Evolutionary conservation across 1,284 basidiomycete genomes (phyloP).

Genomic region (Marasmius fiardii): DNA sequence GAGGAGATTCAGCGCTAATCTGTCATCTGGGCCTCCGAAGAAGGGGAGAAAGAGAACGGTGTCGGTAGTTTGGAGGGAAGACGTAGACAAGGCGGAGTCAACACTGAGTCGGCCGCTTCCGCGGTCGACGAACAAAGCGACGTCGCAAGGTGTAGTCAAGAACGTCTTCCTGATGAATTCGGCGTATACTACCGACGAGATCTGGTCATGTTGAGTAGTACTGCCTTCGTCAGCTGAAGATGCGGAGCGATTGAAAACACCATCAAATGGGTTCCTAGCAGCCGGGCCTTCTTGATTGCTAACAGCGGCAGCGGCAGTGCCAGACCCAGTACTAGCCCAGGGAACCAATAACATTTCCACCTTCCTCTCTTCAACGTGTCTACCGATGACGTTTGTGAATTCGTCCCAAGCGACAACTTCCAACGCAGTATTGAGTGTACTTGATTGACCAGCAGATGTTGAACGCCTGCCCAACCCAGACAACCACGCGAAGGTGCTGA

Average conservation of each 20-base stretch:
- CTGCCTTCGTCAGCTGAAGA: not conserved
- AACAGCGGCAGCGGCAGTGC: not conserved
- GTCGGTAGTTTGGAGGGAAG: slow-evolving; percentile 30
- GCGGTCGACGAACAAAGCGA: slow-evolving; percentile 82
- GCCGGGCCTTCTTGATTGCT: slow-evolving; percentile 15
- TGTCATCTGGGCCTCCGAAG: slow-evolving; percentile 91
- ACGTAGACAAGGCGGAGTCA: not conserved
- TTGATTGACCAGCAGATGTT: not conserved
- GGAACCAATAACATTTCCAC: slow-evolving; percentile 80
- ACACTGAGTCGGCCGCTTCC: slow-evolving; percentile 20
- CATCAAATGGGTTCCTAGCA: slow-evolving; percentile 55
- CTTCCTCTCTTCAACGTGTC: slow-evolving; percentile 54
- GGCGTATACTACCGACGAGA: slow-evolving; percentile 59
- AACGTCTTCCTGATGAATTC: slow-evolving; percentile 84
- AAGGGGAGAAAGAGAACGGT: slow-evolving; percentile 81
- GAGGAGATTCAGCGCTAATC: slow-evolving; percentile 76
- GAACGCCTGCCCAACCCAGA: slow-evolving; percentile 2
- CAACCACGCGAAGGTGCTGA: slow-evolving; percentile 73
- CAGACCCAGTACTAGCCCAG: slow-evolving; percentile 50
- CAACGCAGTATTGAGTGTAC: slow-evolving; percentile 63
- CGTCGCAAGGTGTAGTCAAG: slow-evolving; percentile 57
- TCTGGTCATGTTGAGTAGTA: slow-evolving; percentile 33
- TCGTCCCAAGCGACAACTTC: slow-evolving; percentile 65
- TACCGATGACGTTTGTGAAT: slow-evolving; percentile 65
- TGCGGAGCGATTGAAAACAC: slow-evolving; percentile 46